Evolutionary conservation across 1,139 yeast genomes (phyloP), one percentile per base, ranked within the genome.

Genomic region (Suhomyces bokatorum): DNA sequence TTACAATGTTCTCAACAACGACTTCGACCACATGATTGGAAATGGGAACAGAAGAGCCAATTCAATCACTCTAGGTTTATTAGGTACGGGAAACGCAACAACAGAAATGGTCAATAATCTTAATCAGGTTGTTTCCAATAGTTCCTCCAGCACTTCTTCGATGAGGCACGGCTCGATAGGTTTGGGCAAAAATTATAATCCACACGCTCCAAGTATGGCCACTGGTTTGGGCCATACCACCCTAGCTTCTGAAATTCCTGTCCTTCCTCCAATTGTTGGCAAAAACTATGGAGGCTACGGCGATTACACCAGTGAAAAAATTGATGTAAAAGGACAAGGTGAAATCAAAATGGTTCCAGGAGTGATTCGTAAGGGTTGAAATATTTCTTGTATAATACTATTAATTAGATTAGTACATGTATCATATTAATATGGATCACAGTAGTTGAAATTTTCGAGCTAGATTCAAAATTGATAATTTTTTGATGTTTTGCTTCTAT

Each of bases 11-110:
- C 37, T 45, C 30, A 42, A 45, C 15, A 39, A 40, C n/a, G 50
- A 47, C 20, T 39, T 45, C 17, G 50, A 47, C 7, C 36, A 38
- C 17, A 46, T 46, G 44, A 35, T 45, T 7, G 41, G 41, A 7
- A 44, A 31, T n/a, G 41, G 44, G 12, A 45, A 40, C 9, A 24
- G 50, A 17, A 42, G 54, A 42, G 50, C 54, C 12, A 50, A 50
- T 17, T 50, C 54, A 3, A 50, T 50, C 14, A 49, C 54, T 3
- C 35, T 50, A 33, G 54, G 54, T 4, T 31, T 49, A 8, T 44
- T 50, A 36, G 47, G 47, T 9, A 44, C 41, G 6, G 37, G 41
- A 15, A 45, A 35, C 7, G 41, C 39, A 16, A 12, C 30, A 9
- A 11, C 30, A 4, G 47, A 40, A 3, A 15, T 37, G n/a, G 28